Base-by-base conservation (phyloP, 805 yeast species). In the Osmozyma mogii region DNA sequence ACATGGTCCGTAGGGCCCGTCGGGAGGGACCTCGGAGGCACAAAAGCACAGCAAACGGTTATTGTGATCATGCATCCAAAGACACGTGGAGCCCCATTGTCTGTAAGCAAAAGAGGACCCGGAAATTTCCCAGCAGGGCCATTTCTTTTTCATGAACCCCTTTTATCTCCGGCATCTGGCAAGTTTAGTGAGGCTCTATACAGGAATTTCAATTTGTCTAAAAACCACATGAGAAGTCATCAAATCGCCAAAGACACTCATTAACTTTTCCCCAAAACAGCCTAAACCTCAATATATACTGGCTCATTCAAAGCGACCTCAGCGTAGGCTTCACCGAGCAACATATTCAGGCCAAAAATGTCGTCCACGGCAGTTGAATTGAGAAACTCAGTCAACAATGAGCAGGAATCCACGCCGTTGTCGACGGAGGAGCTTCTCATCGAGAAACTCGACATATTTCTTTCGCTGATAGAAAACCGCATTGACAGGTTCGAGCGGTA, bases 401-500 rank as follows among this genome's bases (percentile, higher is more conserved):
- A 6, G 11, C 18, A 3, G 19, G 16, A 15, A 25, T 10, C 14
- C 16, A 20, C 24, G 20, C 21, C 28, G 29, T 8, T 10, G 15
- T 23, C 58, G 2, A 54, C 67, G 0, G 69, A 63, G 27, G 69
- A 62, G 38, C 31, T 57, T 3, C 47, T 63, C 34, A 57, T 62
- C 6, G 68, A 62, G 32, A 58, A 56, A 29, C 39, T 63, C 20
- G 69, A 63, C 31, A 39, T 41, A n/a, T 63, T 63, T 31, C 44
- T 63, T 13, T 52, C 64, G n/a, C 57, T 65, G 6, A 55, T 63
- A n/a, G 69, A 63, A 35, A 50, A 60, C 9, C 38, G 66, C 14
- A 38, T 63, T 19, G 62, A 56, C 26, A 54, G 50, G 27, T 63
- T 63, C 34, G 69, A 63, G 27, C 54, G 51, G 35, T 63, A 52